Base-by-base conservation (phyloP, 139 green algal species). In the Picochlorum sp. region DNA sequence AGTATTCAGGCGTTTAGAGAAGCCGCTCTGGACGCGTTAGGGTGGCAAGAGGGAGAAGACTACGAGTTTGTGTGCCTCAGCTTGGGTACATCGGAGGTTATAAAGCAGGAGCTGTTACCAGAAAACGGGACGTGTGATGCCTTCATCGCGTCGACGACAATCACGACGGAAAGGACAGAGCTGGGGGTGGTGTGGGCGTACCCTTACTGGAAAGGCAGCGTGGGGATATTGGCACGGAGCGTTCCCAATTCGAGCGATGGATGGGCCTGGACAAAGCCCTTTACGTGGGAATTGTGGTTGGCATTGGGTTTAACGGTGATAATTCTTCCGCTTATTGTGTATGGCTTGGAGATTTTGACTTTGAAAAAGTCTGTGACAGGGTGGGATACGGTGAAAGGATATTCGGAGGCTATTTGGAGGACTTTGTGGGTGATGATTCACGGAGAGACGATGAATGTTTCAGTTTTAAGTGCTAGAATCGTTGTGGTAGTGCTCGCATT, bases 1-100 rank as follows among this genome's bases (percentile, higher is more conserved):
- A 53, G 25, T 51, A 33, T 61, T 61, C 30, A 61, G 9, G 53
- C 14, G 16, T 61, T 61, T n/a, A 50, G 55, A 14, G 30, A 22
- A 20, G 20, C 26, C 5, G 30, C 55, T 20, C 22, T 7, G 6
- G 9, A 14, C 20, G 14, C 16, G 37, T 37, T 61, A 51, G 29
- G 55, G n/a, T 61, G 29, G 55, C 13, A 32, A 22, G 55, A 61
- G 12, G 55, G 55, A 22, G 30, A 26, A 29, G 55, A 61, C 26
- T 61, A 52, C 22, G 4, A 51, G 26, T 61, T 61, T 25, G 12
- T 22, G 30, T 61, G 55, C 40, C 25, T 25, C 18, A 13, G 18
- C 29, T 49, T n/a, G 13, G 25, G 22, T 0, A 51, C 29, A 26
- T 14, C 18, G 1, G 25, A n/a, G 24, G n/a, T 59, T n/a, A 7